Base-by-base conservation (phyloP, 345 rosid species). In the Citrus inodora region DNA sequence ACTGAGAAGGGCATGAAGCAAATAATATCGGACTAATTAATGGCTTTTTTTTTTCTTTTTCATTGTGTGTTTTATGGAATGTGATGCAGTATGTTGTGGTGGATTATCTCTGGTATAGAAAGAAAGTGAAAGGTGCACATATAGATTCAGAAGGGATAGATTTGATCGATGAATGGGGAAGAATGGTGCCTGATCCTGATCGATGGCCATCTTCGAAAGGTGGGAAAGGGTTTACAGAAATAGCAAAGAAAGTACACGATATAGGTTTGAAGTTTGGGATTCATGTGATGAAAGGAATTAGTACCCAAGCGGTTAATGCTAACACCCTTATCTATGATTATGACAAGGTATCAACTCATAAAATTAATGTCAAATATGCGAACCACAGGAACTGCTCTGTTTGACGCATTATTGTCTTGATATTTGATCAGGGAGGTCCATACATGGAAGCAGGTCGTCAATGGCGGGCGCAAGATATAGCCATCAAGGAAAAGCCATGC, bases 81-180 rank as follows among this genome's bases (percentile, higher is more conserved):
- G 58, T 48, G 16, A 13, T 77, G 58, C 87, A 93, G 98, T 90
- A 92, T 83, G 98, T 87, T 32, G 98, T 95, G 84, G 93, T 93
- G 77, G 95, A 95, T 82, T 95, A 88, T 86, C 97, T 95, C 69
- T 95, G 98, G 98, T 95, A 93, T 59, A 86, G 98, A 73, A 85
- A 82, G 79, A 90, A 89, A 75, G 98, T 89, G 32, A 85, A 86
- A 0, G 98, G 95, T 48, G 97, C 98, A 75, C 78, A 75, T 62
- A 78, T 70, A 22, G 92, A 92, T 76, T 89, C 97, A 78, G 85
- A 73, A 63, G 98, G 98, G 67, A 92, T 87, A 32, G 98, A 95
- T 86, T 94, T 93, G 61, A 95, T 93, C 80, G 98, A 93, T 85
- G 75, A 90, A 81, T 93, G 98, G 97, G 98, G 98, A 48, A 89